phyloP scores from a whole-genome alignment of 2,329 filamentous ascomycete species.

The Cladosporium sp. region DNA sequence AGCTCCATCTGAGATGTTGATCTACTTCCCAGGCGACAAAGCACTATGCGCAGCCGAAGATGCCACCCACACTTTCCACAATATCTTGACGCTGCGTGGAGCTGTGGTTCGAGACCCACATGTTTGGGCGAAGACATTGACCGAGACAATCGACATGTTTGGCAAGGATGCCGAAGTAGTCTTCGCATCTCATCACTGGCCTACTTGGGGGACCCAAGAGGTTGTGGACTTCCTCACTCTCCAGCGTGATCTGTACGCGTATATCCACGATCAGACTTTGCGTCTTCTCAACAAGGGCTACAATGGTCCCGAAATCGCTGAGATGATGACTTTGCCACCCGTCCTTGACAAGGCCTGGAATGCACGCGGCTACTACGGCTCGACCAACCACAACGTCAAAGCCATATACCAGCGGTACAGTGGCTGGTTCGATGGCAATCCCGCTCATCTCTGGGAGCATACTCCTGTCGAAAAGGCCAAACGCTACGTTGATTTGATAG shows the following conservation, averaged over 20 bases:
- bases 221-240: neutral
- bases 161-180: neutral
- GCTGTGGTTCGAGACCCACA: neutral
- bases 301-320: neutral
- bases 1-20: neutral
- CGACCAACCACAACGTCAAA: slow-evolving; percentile 7
- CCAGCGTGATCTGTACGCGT: neutral
- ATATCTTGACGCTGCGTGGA: neutral
- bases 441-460: slow-evolving; percentile 12
- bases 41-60: neutral
- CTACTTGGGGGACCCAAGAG: neutral
- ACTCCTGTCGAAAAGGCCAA: slow-evolving; percentile 1
- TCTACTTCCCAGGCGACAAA: neutral
- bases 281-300: neutral
- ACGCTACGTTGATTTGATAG: slow-evolving; percentile 9
- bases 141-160: neutral
- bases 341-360: neutral
- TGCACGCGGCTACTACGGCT: neutral
- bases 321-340: neutral
- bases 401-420: slow-evolving; percentile 12
- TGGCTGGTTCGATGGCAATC: slow-evolving; percentile 14
- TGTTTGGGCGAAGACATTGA: neutral
- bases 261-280: neutral
- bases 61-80: neutral
- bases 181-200: neutral